Evolutionary conservation across 176 grass and related monocot genomes (phyloP).

Genomic region (Eleusine indica): DNA sequence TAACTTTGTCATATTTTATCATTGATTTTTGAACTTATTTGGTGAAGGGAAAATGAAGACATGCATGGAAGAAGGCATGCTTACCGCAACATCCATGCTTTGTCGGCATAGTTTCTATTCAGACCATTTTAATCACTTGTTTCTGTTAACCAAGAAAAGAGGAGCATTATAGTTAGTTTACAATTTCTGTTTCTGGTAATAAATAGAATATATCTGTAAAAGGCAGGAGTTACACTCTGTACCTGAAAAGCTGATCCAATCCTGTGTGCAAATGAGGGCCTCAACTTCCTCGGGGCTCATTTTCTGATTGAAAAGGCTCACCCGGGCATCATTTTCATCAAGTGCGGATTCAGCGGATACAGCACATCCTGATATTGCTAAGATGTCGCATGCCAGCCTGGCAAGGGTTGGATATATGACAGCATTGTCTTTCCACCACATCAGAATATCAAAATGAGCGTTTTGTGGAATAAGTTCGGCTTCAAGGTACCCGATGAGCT

Average conservation of each 20-base stretch:
- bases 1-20: too few relatives aligned
- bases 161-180: too few relatives aligned
- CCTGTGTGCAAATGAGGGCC: constrained; percentile 27
- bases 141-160: too few relatives aligned
- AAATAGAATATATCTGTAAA: too few relatives aligned
- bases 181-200: too few relatives aligned
- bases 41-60: too few relatives aligned
- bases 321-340: not conserved
- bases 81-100: too few relatives aligned
- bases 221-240: too few relatives aligned
- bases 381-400: constrained; percentile 21
- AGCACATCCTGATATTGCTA: constrained; percentile 21
- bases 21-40: too few relatives aligned
- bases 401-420: constrained; percentile 20
- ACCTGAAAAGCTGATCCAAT: constrained; percentile 32
- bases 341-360: constrained; percentile 27
- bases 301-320: not conserved
- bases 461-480: not conserved
- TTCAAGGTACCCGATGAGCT: constrained; percentile 22
- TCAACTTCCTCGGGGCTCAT: constrained; percentile 4
- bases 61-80: too few relatives aligned
- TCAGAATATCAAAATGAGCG: constrained; percentile 28
- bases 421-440: constrained; percentile 35
- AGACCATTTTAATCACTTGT: too few relatives aligned
- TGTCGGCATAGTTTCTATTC: too few relatives aligned